These are phyloP conservation scores for Cyberlindnera euphorbiiphila DNA, from an alignment of 805 yeast genomes.

Conservation along the genomic window DNA sequence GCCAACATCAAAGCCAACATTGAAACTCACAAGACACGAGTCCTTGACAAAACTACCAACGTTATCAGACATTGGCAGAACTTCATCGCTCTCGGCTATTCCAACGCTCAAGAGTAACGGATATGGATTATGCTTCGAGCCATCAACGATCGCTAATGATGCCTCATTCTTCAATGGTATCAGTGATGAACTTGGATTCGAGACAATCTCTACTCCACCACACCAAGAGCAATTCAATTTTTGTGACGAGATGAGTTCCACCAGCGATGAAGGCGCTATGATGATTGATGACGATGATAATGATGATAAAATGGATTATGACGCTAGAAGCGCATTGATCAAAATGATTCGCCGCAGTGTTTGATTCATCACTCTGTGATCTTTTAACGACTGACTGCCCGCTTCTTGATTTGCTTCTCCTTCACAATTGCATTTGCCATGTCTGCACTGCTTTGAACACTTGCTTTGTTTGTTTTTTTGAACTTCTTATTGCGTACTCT, in stretches of 20 bases:
- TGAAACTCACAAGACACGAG: slow-evolving; percentile 22
- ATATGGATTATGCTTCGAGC: slow-evolving; percentile 23
- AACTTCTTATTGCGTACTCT: too few relatives aligned
- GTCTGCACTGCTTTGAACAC: too few relatives aligned
- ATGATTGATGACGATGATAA: slow-evolving; percentile 22
- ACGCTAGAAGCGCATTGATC: slow-evolving; percentile 30
- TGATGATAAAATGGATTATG: slow-evolving; percentile 21
- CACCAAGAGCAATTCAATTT: slow-evolving; percentile 7
- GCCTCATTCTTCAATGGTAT: slow-evolving; percentile 20
- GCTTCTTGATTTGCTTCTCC: neutral
- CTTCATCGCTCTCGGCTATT: slow-evolving; percentile 14
- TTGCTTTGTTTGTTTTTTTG: too few relatives aligned
- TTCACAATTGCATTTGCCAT: too few relatives aligned
- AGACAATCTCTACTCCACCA: slow-evolving; percentile 4
- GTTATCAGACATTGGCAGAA: slow-evolving; percentile 9
- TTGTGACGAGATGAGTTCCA: slow-evolving; percentile 8
- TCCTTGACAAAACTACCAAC: slow-evolving; percentile 16
- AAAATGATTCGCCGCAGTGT: slow-evolving; percentile 28
- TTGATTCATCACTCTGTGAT: too few relatives aligned
- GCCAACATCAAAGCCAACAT: slow-evolving; percentile 3
- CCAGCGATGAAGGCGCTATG: slow-evolving; percentile 14
- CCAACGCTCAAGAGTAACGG: slow-evolving; percentile 12
- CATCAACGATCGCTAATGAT: slow-evolving; percentile 20
- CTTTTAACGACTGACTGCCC: too few relatives aligned
- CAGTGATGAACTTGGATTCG: slow-evolving; percentile 15